phyloP scores from a whole-genome alignment of 371 early-diverging fungal species.

The Nematocida sp. region DNA sequence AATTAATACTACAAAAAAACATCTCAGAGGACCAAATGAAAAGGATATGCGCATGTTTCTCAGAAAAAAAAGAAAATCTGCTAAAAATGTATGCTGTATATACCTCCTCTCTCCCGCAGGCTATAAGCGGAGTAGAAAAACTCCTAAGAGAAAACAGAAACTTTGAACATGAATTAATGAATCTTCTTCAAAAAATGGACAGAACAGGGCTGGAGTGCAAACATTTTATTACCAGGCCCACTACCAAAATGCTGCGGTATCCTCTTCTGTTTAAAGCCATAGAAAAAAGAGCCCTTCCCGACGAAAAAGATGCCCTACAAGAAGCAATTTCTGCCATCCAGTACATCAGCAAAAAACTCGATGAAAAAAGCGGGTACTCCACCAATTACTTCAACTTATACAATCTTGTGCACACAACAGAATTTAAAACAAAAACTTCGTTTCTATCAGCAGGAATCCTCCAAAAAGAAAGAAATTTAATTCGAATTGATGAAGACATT shows the following conservation, averaged over 20 bases:
- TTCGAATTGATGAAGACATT: constrained; percentile 8
- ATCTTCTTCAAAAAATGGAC: constrained; percentile 54
- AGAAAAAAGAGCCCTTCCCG: constrained; percentile 57
- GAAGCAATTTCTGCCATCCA: constrained; percentile 41
- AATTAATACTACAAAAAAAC: constrained; percentile 9
- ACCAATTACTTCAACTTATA: constrained; percentile 58
- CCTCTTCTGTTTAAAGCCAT: constrained; percentile 63
- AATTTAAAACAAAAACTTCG: constrained; percentile 8
- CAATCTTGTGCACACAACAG: constrained; percentile 18
- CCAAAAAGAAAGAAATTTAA: constrained; percentile 42
- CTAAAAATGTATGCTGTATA: constrained; percentile 15
- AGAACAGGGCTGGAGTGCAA: constrained; percentile 59
- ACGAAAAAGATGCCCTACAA: constrained; percentile 27
- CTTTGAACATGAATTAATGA: constrained; percentile 54
- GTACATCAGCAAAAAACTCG: constrained; percentile 45
- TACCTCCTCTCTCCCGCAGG: constrained; percentile 29
- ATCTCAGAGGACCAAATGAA: not conserved
- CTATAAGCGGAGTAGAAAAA: constrained; percentile 12
- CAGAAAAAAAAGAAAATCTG: not conserved
- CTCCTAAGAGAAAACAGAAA: constrained; percentile 39
- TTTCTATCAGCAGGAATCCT: constrained; percentile 25
- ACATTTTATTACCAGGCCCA: constrained; percentile 65
- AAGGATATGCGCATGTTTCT: constrained; percentile 1
- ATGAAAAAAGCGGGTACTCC: constrained; percentile 49
- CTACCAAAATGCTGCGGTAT: constrained; percentile 62